phyloP scores from a whole-genome alignment of 1,139 yeast genomes.

The Kurtzmaniella quercitrusa region DNA sequence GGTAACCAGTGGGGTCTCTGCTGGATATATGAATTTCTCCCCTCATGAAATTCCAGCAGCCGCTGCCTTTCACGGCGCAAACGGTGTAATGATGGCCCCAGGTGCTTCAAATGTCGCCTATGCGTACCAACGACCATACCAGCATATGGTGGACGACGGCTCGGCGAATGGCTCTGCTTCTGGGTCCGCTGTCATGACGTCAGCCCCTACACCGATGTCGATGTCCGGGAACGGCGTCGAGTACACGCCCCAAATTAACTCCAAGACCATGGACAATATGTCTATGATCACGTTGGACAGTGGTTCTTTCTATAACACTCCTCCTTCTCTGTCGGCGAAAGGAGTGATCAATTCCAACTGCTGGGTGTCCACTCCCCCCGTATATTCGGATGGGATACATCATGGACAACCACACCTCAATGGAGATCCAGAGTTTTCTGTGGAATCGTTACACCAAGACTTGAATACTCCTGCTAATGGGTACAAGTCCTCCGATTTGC shows the following conservation, averaged over 20 bases:
- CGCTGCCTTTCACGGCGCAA: not conserved
- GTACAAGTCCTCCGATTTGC: slow-evolving; percentile 16
- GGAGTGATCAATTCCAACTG: slow-evolving; percentile 11
- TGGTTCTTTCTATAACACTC: slow-evolving; percentile 14
- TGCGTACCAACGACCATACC: not conserved
- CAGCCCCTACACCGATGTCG: slow-evolving; percentile 18
- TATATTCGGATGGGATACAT: not conserved
- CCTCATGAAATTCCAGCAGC: not conserved
- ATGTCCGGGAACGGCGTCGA: slow-evolving; percentile 14
- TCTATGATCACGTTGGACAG: slow-evolving; percentile 21
- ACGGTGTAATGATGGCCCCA: not conserved
- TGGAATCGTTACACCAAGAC: not conserved
- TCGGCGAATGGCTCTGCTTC: not conserved
- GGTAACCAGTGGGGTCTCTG: not conserved
- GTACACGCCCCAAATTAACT: slow-evolving; percentile 23
- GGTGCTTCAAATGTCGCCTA: not conserved
- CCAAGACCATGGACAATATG: slow-evolving; percentile 35
- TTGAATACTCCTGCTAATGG: not conserved
- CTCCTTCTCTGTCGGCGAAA: slow-evolving; percentile 17
- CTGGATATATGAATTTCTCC: not conserved
- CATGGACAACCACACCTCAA: not conserved
- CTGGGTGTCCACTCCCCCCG: slow-evolving; percentile 11
- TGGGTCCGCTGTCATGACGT: not conserved
- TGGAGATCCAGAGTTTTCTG: not conserved
- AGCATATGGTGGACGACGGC: not conserved